phyloP scores from a whole-genome alignment of 2,329 filamentous ascomycete genomes.

The Fusarium phyllophilum region DNA sequence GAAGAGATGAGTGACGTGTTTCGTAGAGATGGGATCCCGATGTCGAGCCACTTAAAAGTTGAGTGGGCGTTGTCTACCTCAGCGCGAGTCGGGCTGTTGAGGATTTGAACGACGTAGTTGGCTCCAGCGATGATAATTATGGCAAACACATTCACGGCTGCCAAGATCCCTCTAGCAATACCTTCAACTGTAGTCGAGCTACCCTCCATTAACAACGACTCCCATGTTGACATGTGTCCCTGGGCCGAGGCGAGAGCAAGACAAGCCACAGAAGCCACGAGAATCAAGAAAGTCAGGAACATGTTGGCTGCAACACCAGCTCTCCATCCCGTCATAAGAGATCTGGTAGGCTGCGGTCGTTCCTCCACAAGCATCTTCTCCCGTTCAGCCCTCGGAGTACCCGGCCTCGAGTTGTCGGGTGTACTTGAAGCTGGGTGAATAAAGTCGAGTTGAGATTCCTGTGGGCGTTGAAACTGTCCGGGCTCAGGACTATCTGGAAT shows the following conservation, averaged over 20 bases:
- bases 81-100: slow-evolving; percentile 62
- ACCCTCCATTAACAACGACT: slow-evolving; percentile 52
- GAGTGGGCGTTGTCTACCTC: slow-evolving; percentile 61
- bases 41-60: slow-evolving; percentile 60
- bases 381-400: slow-evolving; percentile 38
- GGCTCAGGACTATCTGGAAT: slow-evolving; percentile 44
- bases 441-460: slow-evolving; percentile 30
- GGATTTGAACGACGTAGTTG: slow-evolving; percentile 65
- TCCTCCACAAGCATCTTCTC: slow-evolving; percentile 42
- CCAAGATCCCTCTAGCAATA: slow-evolving; percentile 56
- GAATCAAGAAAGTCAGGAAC: slow-evolving; percentile 52
- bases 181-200: slow-evolving; percentile 50
- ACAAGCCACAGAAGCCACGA: slow-evolving; percentile 52
- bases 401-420: slow-evolving; percentile 31
- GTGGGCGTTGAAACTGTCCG: slow-evolving; percentile 32
- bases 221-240: slow-evolving; percentile 48
- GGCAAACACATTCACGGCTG: slow-evolving; percentile 56
- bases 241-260: slow-evolving; percentile 52
- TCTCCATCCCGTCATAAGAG: slow-evolving; percentile 57
- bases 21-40: slow-evolving; percentile 63
- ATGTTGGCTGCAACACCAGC: slow-evolving; percentile 58
- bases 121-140: slow-evolving; percentile 58
- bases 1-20: slow-evolving; percentile 58
- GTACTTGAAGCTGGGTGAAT: slow-evolving; percentile 16
- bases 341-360: slow-evolving; percentile 40